Conservation (phyloP, 208 protist genomes). For the Trypanosoma scelopori region DNA sequence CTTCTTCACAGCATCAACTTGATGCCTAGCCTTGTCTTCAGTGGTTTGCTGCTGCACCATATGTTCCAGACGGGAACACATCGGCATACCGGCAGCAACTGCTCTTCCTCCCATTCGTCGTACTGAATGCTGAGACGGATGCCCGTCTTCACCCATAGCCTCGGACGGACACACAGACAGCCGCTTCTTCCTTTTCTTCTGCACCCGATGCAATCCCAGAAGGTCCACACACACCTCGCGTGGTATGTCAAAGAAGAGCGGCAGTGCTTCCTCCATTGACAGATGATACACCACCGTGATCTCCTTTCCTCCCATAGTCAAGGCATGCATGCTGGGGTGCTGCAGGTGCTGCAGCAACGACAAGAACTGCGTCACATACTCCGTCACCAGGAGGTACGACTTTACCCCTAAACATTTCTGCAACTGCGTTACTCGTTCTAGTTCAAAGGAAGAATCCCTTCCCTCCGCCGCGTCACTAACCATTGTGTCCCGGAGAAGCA, state of each 20-base stretch:
- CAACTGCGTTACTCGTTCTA: not conserved
- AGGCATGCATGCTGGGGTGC: not conserved
- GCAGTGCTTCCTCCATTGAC: not conserved
- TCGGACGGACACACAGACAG: not conserved
- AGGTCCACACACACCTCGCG: slow-evolving; percentile 4
- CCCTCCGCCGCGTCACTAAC: not conserved
- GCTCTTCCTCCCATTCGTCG: not conserved
- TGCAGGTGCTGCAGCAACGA: not conserved
- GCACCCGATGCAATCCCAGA: not conserved
- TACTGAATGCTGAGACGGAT: not conserved
- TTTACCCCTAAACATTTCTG: slow-evolving; percentile 10
- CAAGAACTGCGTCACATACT: slow-evolving; percentile 2
- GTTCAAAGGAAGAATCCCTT: not conserved
- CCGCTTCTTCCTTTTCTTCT: slow-evolving; percentile 4
- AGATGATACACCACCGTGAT: not conserved
- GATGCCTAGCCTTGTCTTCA: not conserved
- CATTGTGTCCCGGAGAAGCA: not conserved
- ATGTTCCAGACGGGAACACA: not conserved
- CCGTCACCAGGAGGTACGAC: not conserved
- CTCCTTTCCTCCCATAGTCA: not conserved
- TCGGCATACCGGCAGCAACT: not conserved
- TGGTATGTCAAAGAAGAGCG: not conserved
- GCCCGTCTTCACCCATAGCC: not conserved
- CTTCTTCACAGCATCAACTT: not conserved
- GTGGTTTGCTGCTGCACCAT: not conserved